Base-by-base conservation (phyloP, 371 early-diverging fungal genomes). In the Mortierella sp. region DNA sequence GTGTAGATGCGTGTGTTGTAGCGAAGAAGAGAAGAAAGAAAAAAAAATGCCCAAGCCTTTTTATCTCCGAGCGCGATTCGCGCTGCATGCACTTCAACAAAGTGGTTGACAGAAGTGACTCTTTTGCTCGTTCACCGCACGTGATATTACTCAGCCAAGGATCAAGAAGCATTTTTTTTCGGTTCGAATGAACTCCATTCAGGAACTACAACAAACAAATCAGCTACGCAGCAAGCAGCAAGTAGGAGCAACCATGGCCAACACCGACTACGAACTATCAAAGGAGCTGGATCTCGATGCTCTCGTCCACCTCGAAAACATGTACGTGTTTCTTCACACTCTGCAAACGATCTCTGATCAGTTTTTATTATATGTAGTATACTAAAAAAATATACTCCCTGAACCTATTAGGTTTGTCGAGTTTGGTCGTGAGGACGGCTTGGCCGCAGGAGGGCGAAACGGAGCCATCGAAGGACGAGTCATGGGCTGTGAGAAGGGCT, bases 401-500 rank as follows among this genome's bases (percentile, higher is more conserved):
- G n/a, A 24, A 31, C 44, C 16, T 43, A n/a, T 28, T 78, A 94
- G 94, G 92, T 93, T 94, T 81, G 91, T 93, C 77, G 92, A 92
- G 72, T 83, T 88, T 82, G 95, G 96, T 31, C 89, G 88, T 69
- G 92, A 93, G 34, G 94, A 93, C 73, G 96, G 96, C 1, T 72
- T 92, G 50, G 90, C 89, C 57, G 95, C 91, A 55, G 96, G 95
- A 37, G 89, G 89, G 71, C 72, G 77, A 31, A 88, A 90, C 8
- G 96, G 95, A 31, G 89, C 85, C n/a, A 82, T 92, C 40, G 96
- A 95, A 79, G 96, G 96, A 9, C 91, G 93, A 44, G 89, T 93
- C 72, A 90, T 95, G 88, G 96, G 96, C 9, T 92, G 92, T 50
- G 94, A 93, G 83, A 92, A 93, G 54, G 95, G 94, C 3, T 94